Percentiles rank a stretch among this genome's conserved stretches.
Evolutionary conservation across 352 stramenopile species (phyloP).

Genomic region (Pythium phragmiticola): DNA sequence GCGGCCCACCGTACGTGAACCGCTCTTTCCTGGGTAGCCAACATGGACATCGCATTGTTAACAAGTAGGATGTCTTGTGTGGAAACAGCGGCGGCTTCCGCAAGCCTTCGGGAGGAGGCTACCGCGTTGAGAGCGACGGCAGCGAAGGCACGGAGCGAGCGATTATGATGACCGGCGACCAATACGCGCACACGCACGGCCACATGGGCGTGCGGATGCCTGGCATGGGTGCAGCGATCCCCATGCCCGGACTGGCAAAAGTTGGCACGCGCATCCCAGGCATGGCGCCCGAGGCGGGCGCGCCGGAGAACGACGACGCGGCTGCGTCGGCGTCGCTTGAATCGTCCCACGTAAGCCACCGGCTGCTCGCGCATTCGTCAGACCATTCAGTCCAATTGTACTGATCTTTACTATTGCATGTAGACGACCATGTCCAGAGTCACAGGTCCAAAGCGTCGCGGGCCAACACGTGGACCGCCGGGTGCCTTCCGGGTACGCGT

Average conservation of each 20-base stretch:
- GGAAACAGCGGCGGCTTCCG: conserved; percentile 36
- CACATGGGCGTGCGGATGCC: conserved; percentile 77
- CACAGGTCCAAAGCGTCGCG: conserved; percentile 72
- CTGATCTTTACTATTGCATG: neutral
- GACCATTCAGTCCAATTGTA: neutral
- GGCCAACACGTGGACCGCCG: conserved; percentile 57
- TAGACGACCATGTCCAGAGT: conserved; percentile 78
- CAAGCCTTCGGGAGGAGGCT: conserved; percentile 25
- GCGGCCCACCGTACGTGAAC: conserved; percentile 30
- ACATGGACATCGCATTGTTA: neutral
- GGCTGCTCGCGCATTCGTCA: neutral
- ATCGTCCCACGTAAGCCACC: conserved; percentile 57
- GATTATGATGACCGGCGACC: conserved; percentile 84
- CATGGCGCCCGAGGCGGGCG: conserved; percentile 38
- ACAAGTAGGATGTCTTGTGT: neutral
- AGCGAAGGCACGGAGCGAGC: conserved; percentile 36
- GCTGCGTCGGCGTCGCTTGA: conserved; percentile 36
- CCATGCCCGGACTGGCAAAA: conserved; percentile 80
- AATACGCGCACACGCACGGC: conserved; percentile 70
- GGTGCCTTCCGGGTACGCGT: conserved; percentile 65
- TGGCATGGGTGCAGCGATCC: conserved; percentile 77
- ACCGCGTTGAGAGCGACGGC: conserved; percentile 14
- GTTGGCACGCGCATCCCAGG: conserved; percentile 63
- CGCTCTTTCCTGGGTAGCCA: neutral
- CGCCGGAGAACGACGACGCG: conserved; percentile 21